Evolutionary conservation across 768 basidiomycete genomes (phyloP), one percentile per base, ranked within the genome.

Genomic region (Boletus fagicola): DNA sequence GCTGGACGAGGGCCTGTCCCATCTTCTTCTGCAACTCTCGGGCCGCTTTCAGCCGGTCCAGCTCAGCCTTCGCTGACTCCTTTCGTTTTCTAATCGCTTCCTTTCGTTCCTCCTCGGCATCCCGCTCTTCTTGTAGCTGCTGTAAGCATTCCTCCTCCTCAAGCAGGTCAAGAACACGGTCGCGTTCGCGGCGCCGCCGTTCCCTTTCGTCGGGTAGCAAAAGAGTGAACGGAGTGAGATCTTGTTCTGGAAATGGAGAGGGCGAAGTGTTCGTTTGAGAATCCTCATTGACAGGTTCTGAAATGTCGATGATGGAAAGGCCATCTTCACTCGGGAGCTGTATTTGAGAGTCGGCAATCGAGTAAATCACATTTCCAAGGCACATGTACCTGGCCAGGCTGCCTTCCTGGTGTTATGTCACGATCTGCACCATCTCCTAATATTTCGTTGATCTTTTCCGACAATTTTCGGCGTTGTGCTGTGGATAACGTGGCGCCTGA

Each of bases 291-390:
- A 79, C 64, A 42, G 83, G 83, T 65, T 92, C 90, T 31, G 79
- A 80, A 55, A 92, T 86, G 38, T 92, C 90, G 58, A 91, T 77
- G 59, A 92, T 86, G 12, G 90, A 90, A 39, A 89, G 80, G 4
- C 88, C 89, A 48, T 92, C 89, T 64, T 90, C 88, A 64, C 88
- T 88, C 40, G 87, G 63, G 51, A 86, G 76, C 89, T 91, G 58
- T 8, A 64, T 58, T 40, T 42, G 59, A 38, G 31, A 22, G 52
- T 63, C 61, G 65, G 59, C 52, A 59, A 67, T 63, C 57, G 63
- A 58, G 62, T 56, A 62, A 7, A 61, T 60, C 33, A 57, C 46
- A 52, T 35, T 49, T 57, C 57, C n/a, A 55, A 51, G 46, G 44
- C 20, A 46, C 63, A 63, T 81, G 63, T 76, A 88, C 89, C 82